Base-by-base conservation (phyloP, 352 stramenopile species). In the Halophytophthora batemanensis region DNA sequence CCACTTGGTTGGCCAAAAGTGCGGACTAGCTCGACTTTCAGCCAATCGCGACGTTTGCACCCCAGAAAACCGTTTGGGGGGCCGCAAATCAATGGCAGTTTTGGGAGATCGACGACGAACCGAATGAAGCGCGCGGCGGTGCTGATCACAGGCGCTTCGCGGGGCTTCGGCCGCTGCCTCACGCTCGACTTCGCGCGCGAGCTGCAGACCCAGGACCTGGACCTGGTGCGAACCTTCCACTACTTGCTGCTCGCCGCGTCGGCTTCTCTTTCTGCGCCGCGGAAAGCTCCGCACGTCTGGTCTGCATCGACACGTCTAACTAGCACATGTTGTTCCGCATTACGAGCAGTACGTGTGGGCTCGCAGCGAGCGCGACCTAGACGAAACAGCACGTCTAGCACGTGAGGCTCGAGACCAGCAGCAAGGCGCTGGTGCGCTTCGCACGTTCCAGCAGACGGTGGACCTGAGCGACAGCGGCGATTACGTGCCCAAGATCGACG, bases 121-220 rank as follows among this genome's bases (percentile, higher is more conserved):
- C n/a, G n/a, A n/a, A n/a, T n/a, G n/a, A n/a, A n/a, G n/a, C n/a
- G n/a, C n/a, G n/a, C n/a, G n/a, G n/a, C n/a, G n/a, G 71, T 94
- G 17, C 46, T 96, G 35, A 57, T 96, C 19, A 95, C 87, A 0
- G 87, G 87, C 21, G 85, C 85, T n/a, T 93, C 78, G 49, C 68
- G 81, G n/a, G 78, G 85, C 64, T 95, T 93, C 58, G 87, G 87
- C 8, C 77, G 81, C 33, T 84, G 69, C 54, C 64, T 96, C 18
- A 70, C 82, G 31, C 64, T 92, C 14, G 77, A 88, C 50, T 91
- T 92, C 51, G 69, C 66, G 45, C 61, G 66, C 19, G 45, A 74
- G 36, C 49, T 76, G n/a, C 39, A 52, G 8, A 18, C 29, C 0
- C 48, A 65, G n/a, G 47, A 70, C 48, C 31, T 89, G 39, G 72